Evolutionary conservation across 208 protist species (phyloP), one percentile per base, ranked within the genome.

Genomic region (Leishmania arabica): DNA sequence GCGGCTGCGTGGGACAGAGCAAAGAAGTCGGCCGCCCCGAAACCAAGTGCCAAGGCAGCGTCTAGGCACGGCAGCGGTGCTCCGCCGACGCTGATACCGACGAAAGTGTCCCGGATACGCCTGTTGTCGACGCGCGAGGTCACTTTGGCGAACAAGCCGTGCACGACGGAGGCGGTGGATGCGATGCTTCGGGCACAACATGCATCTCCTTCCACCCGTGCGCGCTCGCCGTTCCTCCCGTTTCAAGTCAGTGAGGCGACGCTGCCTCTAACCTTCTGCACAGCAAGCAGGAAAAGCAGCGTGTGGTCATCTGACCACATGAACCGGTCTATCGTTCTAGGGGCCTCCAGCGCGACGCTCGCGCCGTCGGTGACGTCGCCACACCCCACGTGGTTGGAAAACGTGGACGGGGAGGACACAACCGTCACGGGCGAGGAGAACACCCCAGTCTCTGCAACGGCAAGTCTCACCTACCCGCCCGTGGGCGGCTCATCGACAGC

Each of bases 231-330:
- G 34, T 34, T 17, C 21, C 8, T 34, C 9, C 51, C 0, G 8
- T 24, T 34, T 24, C 37, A n/a, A 31, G 19, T 51, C 34, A 77
- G 40, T 40, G 56, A 47, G 40, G 58, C 24, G 53, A 65, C 58
- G 7, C 56, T 8, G 21, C 54, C n/a, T 37, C 37, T 65, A 11
- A 4, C 31, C n/a, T 15, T 37, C 31, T 7, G 68, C 37, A 51
- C 80, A 13, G 21, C 34, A 15, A 75, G 72, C 49, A 60, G 82
- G 4, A 81, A 81, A 56, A 81, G 62, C 73, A 85, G 72, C 72
- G 64, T 64, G 37, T 77, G 51, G 64, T 79, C 82, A 21, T 81
- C 82, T 4, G 82, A 81, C 49, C 71, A 76, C 56, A 75, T 62
- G 19, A 85, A 73, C n/a, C 45, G 72, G 13, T 80, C 77, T 6